Evolutionary conservation across 805 yeast genomes (phyloP), one percentile per base, ranked within the genome.

Genomic region (Alloascoidea hylecoeti): DNA sequence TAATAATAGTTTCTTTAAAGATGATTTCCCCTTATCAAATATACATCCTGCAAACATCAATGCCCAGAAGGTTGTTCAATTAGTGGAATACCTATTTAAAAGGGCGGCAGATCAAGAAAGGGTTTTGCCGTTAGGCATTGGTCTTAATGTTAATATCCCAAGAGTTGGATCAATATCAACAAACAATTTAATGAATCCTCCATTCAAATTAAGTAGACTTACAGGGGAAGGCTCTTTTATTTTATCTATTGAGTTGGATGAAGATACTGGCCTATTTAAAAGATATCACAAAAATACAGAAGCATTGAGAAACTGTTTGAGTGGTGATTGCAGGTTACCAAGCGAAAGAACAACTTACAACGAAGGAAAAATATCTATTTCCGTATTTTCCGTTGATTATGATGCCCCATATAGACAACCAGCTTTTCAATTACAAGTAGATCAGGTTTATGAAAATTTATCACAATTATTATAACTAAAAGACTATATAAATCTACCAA

Each of bases 381-480:
- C 30, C n/a, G 30, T n/a, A 9, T 23, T 23, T n/a, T 9, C 9
- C 30, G n/a, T 23, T n/a, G 30, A 23, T 23, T 23, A 23, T n/a
- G 30, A n/a, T n/a, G 9, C 30, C n/a, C 30, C 30, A 73, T 3
- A 78, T 77, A 40, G 59, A 50, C 39, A 48, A 53, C 46, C 72
- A 77, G 44, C 67, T 44, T 15, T 12, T 14, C 6, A 60, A 68
- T 46, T 70, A 70, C 41, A 69, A 66, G 14, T 53, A 48, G n/a
- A n/a, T n/a, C n/a, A n/a, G n/a, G n/a, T n/a, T n/a, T n/a, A n/a
- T n/a, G n/a, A n/a, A n/a, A n/a, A n/a, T n/a, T n/a, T n/a, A n/a
- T n/a, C n/a, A n/a, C n/a, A n/a, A n/a, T n/a, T n/a, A n/a, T n/a
- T n/a, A n/a, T n/a, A n/a, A n/a, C n/a, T n/a, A n/a, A n/a, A n/a